These are phyloP conservation scores for Ajuga chamaepitys DNA, from an alignment of 257 asterid genomes.

Conservation along the genomic window DNA sequence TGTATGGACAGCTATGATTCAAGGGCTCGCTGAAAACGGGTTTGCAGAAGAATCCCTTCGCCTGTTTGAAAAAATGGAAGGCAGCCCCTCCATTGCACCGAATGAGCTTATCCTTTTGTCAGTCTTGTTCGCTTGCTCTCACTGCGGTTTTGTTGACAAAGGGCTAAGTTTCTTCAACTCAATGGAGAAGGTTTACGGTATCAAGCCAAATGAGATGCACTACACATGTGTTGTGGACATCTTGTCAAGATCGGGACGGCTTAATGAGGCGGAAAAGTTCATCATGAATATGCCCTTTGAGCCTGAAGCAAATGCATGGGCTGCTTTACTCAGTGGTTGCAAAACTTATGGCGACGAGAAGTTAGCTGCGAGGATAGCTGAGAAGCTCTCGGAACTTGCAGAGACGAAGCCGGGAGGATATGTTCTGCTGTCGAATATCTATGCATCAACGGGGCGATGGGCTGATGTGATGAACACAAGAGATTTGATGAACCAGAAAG, in stretches of 20 bases:
- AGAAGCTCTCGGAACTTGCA: constrained; percentile 28
- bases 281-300: constrained; percentile 45
- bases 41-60: constrained; percentile 54
- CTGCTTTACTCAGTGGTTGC: constrained; percentile 73
- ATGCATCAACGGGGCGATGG: constrained; percentile 77
- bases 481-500: constrained; percentile 49
- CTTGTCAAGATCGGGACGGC: constrained; percentile 71
- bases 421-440: constrained; percentile 56
- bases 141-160: constrained; percentile 63
- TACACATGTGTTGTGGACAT: constrained; percentile 61
- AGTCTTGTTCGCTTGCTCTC: constrained; percentile 74
- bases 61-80: constrained; percentile 48
- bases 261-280: constrained; percentile 57
- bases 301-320: constrained; percentile 61
- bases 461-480: constrained; percentile 48
- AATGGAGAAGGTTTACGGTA: constrained; percentile 55
- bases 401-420: constrained; percentile 50
- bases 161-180: constrained; percentile 57
- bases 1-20: constrained; percentile 84
- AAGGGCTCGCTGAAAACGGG: constrained; percentile 82
- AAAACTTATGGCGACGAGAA: constrained; percentile 39
- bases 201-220: constrained; percentile 50
- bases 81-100: constrained; percentile 27
- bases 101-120: constrained; percentile 55
- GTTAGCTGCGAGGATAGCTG: constrained; percentile 33